A percentile compares a stretch with the other conserved stretches of the same genome.
These are phyloP conservation scores for Zygoascus hellenicus DNA, from an alignment of 1,139 yeast genomes.

Conservation along the genomic window DNA sequence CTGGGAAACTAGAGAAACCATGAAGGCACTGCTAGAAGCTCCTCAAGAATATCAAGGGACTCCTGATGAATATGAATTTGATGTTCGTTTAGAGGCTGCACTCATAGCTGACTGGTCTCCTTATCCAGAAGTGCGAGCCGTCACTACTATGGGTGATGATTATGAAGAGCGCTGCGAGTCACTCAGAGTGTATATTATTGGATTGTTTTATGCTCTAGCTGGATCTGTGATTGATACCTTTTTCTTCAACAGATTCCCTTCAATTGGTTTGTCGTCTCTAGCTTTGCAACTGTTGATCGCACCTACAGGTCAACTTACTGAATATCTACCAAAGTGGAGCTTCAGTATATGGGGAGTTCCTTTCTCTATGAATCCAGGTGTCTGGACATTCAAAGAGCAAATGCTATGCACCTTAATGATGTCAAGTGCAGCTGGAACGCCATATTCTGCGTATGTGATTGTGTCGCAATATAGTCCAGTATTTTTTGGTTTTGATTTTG, in stretches of 20 bases:
- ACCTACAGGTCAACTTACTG: conserved; percentile 45
- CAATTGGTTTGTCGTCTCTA: conserved; percentile 41
- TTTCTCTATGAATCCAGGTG: conserved; percentile 50
- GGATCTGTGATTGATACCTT: conserved; percentile 58
- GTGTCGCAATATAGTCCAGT: conserved; percentile 27
- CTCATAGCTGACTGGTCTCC: conserved; percentile 52
- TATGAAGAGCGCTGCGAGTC: conserved; percentile 48
- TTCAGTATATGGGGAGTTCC: conserved; percentile 38
- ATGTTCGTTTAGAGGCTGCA: conserved; percentile 45
- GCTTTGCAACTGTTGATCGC: conserved; percentile 55
- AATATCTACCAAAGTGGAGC: conserved; percentile 45
- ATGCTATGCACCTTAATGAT: conserved; percentile 50
- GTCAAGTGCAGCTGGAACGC: conserved; percentile 39
- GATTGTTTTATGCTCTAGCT: conserved; percentile 49
- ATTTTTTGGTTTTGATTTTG: conserved; percentile 42
- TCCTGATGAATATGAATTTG: conserved; percentile 24
- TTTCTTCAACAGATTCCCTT: conserved; percentile 51
- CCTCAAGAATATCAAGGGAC: conserved; percentile 18
- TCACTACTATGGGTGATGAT: conserved; percentile 36
- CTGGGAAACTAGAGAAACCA: conserved; percentile 32
- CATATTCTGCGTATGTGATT: conserved; percentile 36
- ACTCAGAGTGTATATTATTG: conserved; percentile 50
- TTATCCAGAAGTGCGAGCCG: conserved; percentile 50
- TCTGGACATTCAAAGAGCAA: conserved; percentile 66
- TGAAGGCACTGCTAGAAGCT: conserved; percentile 25